Evolutionary conservation across 306 rosid genomes (phyloP).

Genomic region (Ammopiptanthus mongolicus): DNA sequence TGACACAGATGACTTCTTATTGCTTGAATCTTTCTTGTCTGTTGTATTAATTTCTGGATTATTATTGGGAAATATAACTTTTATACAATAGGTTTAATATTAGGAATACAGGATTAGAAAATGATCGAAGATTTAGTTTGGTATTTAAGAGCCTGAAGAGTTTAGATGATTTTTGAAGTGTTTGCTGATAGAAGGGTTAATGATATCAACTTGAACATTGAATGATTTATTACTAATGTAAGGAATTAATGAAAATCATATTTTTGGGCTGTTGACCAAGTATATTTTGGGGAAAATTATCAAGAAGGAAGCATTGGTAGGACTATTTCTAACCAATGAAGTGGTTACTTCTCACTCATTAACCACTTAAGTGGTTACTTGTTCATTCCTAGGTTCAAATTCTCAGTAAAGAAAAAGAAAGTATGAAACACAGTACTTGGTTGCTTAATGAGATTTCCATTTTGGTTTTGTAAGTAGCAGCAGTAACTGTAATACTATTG

Average conservation of each 20-base stretch:
- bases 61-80: background rate
- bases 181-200: background rate
- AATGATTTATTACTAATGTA: background rate
- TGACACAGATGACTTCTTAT: background rate
- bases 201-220: background rate
- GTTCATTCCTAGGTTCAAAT: background rate
- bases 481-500: background rate
- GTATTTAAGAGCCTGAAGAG: background rate
- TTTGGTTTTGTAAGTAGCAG: background rate
- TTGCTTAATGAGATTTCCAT: background rate
- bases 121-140: background rate
- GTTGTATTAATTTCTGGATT: background rate
- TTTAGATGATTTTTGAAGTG: background rate
- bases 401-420: background rate
- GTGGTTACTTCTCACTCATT: background rate
- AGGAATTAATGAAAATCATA: background rate
- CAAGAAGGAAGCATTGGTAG: background rate
- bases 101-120: slow-evolving; percentile 1
- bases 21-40: background rate
- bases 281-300: background rate
- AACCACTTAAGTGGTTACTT: background rate
- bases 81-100: background rate
- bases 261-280: background rate
- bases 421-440: background rate
- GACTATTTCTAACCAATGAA: background rate